Percentiles rank a stretch among this genome's conserved stretches.
These are phyloP conservation scores for Chrysoporthe austroafricana DNA, from an alignment of 2,329 filamentous ascomycete species.

Conservation along the genomic window DNA sequence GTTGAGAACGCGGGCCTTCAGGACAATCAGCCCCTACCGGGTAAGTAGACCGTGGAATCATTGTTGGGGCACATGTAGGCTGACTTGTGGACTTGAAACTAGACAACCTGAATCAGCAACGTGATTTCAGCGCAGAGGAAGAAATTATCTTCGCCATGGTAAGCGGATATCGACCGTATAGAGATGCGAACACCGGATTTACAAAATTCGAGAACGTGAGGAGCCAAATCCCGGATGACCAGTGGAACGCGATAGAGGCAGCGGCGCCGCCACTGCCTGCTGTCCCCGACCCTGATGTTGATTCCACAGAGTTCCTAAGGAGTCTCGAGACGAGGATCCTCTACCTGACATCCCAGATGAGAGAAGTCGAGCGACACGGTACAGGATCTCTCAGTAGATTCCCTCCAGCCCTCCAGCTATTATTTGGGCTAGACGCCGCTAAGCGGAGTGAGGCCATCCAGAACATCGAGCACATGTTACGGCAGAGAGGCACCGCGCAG, in stretches of 20 bases:
- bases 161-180: conserved; percentile 14
- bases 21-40: not conserved
- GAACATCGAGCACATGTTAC: conserved; percentile 16
- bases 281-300: not conserved
- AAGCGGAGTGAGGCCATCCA: conserved; percentile 3
- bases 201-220: conserved; percentile 14
- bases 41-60: not conserved
- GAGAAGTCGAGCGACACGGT: not conserved
- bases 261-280: not conserved
- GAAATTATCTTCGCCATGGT: conserved; percentile 13
- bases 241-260: not conserved
- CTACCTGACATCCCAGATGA: not conserved
- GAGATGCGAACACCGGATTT: conserved; percentile 16
- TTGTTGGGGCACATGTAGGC: not conserved
- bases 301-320: not conserved
- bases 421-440: not conserved
- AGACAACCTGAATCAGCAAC: conserved; percentile 6
- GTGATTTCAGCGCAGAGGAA: not conserved
- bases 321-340: not conserved
- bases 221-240: not conserved
- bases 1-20: not conserved
- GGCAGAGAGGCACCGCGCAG: conserved; percentile 7
- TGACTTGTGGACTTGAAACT: not conserved
- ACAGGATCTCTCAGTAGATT: not conserved
- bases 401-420: not conserved